Base-by-base conservation (phyloP, 176 grass and related monocot species). In the Raddia distichophylla region DNA sequence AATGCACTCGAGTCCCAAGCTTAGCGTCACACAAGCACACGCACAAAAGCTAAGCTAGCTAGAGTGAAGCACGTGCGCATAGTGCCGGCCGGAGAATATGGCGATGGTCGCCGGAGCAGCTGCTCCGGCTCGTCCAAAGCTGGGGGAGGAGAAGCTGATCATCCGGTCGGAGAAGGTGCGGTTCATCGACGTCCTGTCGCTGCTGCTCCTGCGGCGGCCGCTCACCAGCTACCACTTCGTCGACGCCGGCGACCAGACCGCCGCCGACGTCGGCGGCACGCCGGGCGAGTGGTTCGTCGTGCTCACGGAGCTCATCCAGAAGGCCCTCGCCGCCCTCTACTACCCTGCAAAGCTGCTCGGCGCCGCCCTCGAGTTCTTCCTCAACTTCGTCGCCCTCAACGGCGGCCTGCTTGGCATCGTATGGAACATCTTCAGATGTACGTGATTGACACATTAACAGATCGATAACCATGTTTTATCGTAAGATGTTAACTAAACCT, bases 311-410 rank as follows among this genome's bases (percentile, higher is more conserved):
- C 1, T 88, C 61, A 59, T 88, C 47, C 74, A 83, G 50, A 94
- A 91, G 79, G 80, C 68, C 7, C 72, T 94, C 5, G 57, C 2
- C 0, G 27, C 16, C 51, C 64, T 53, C 9, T 80, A 85, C 43
- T 71, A 48, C 5, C 92, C 92, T 1, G 27, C 87, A 3, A 74
- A 82, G 43, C 68, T 22, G 5, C 1, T 71, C 37, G 92, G 92
- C 17, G 8, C 16, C 71, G 11, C 73, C 52, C 32, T 84, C 45
- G 92, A 94, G 83, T 84, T 87, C 67, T 1, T 89, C n/a, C 63
- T 91, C 44, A 94, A 94, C 89, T 84, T 94, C 67, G 1, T 94
- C 62, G 53, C 80, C 1, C 86, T 94, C 64, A 91, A 94, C 79
- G 87, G 87, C 5, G 92, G 92, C 13, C 32, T 94, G 14, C 56